Percentiles rank a stretch among this genome's conserved stretches.
Conservation (phyloP, 2,329 filamentous ascomycete species). For the Orbilia oligospora region DNA sequence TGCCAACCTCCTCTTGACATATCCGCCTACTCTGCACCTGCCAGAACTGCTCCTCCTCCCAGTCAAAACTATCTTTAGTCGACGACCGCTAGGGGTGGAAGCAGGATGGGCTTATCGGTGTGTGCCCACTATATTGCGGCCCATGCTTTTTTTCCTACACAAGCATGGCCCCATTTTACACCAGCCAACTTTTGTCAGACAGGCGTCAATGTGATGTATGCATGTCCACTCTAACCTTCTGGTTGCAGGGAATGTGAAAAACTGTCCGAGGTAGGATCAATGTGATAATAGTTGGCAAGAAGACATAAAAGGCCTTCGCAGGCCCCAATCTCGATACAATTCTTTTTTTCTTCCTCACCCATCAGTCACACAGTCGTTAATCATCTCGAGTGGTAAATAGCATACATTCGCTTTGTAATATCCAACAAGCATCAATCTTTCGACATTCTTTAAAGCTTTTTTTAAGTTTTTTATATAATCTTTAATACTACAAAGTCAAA, state of each 20-base stretch:
- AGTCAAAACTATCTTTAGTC: slow-evolving; percentile 45
- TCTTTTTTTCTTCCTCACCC: slow-evolving; percentile 39
- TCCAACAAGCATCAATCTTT: slow-evolving; percentile 52
- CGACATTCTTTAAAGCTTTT: slow-evolving; percentile 54
- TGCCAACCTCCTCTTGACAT: slow-evolving; percentile 36
- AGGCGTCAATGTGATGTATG: slow-evolving; percentile 60
- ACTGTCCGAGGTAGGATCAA: slow-evolving; percentile 59
- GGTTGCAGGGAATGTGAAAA: slow-evolving; percentile 39
- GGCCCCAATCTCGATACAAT: slow-evolving; percentile 30
- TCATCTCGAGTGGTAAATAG: slow-evolving; percentile 55
- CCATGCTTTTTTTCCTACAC: slow-evolving; percentile 39
- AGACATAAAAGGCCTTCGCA: slow-evolving; percentile 56
- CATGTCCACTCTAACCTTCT: slow-evolving; percentile 21
- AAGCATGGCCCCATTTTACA: slow-evolving; percentile 8
- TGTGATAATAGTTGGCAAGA: slow-evolving; percentile 7
- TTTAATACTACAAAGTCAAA: slow-evolving; percentile 57
- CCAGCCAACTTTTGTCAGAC: slow-evolving; percentile 35
- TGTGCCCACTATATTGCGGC: slow-evolving; percentile 38
- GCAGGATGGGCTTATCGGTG: slow-evolving; percentile 24
- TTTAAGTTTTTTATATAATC: slow-evolving; percentile 48
- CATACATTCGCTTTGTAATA: slow-evolving; percentile 60
- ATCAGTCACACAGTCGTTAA: slow-evolving; percentile 59
- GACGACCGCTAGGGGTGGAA: slow-evolving; percentile 52
- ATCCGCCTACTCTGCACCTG: slow-evolving; percentile 36
- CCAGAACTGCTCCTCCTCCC: slow-evolving; percentile 33